These are phyloP conservation scores for Plectranthus barbatus DNA, from an alignment of 257 asterid genomes.

Conservation along the genomic window DNA sequence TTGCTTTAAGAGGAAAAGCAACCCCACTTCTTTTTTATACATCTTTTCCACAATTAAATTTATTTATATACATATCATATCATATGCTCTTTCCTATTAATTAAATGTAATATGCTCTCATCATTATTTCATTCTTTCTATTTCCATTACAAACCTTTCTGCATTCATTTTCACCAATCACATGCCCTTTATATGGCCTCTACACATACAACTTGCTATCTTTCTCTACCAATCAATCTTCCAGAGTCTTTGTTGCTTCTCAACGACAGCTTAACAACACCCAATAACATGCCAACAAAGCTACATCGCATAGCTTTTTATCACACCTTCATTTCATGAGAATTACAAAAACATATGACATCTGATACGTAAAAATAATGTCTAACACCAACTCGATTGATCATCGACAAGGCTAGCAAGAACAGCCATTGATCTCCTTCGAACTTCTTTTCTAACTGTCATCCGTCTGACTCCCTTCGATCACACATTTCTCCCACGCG, in stretches of 20 bases:
- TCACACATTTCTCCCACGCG: background rate
- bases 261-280: background rate
- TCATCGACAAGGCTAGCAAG: background rate
- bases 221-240: background rate
- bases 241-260: background rate
- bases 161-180: background rate
- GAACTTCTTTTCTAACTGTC: too few relatives aligned
- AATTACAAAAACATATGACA: background rate
- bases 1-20: background rate
- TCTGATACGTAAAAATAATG: too few relatives aligned
- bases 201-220: background rate
- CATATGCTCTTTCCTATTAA: background rate
- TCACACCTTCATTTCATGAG: background rate
- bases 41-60: slow-evolving; percentile 1
- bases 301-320: background rate
- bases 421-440: background rate
- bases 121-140: background rate
- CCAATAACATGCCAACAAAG: background rate
- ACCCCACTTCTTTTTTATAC: background rate
- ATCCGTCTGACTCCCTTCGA: background rate
- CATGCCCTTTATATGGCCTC: background rate
- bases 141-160: background rate
- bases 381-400: background rate
- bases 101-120: background rate
- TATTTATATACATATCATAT: too few relatives aligned